phyloP scores from a whole-genome alignment of 1,284 basidiomycete genomes.

The Termitomyces sp. region DNA sequence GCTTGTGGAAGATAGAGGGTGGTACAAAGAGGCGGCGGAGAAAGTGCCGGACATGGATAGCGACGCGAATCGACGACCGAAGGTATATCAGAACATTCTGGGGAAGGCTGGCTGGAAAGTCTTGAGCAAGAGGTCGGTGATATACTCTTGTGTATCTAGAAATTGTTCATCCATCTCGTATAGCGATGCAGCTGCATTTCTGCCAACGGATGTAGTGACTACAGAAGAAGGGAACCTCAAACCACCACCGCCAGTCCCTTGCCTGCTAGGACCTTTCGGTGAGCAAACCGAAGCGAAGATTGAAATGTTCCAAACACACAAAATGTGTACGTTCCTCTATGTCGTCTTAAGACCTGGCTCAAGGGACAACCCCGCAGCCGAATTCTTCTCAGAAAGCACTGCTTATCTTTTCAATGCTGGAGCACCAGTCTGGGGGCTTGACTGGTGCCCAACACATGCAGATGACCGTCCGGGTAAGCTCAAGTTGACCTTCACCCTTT shows the following conservation, averaged over 20 bases:
- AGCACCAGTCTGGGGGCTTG: conserved; percentile 79
- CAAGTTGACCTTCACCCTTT: neutral
- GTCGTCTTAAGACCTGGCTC: conserved; percentile 3
- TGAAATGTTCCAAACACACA: conserved; percentile 47
- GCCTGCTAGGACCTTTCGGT: conserved; percentile 57
- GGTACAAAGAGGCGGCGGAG: conserved; percentile 60
- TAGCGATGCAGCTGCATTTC: conserved; percentile 52
- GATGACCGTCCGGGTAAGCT: conserved; percentile 52
- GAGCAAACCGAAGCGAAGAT: conserved; percentile 47
- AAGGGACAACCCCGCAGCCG: conserved; percentile 26
- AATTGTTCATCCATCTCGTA: conserved; percentile 2
- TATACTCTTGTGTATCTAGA: conserved; percentile 8
- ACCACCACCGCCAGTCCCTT: conserved; percentile 49
- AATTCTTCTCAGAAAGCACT: conserved; percentile 44
- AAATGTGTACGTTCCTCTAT: conserved; percentile 41
- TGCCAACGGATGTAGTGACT: conserved; percentile 46
- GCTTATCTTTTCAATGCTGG: conserved; percentile 78
- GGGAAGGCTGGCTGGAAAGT: conserved; percentile 42
- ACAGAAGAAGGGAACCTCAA: conserved; percentile 43
- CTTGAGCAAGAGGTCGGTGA: conserved; percentile 45
- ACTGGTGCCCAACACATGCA: conserved; percentile 83
- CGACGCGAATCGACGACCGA: conserved; percentile 50
- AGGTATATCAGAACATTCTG: conserved; percentile 44
- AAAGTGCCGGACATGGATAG: conserved; percentile 26
- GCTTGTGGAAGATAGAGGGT: conserved; percentile 66